Percentiles rank a stretch among this genome's conserved stretches.
phyloP scores from a whole-genome alignment of 2,329 filamentous ascomycete genomes.

The Fusarium sp. region DNA sequence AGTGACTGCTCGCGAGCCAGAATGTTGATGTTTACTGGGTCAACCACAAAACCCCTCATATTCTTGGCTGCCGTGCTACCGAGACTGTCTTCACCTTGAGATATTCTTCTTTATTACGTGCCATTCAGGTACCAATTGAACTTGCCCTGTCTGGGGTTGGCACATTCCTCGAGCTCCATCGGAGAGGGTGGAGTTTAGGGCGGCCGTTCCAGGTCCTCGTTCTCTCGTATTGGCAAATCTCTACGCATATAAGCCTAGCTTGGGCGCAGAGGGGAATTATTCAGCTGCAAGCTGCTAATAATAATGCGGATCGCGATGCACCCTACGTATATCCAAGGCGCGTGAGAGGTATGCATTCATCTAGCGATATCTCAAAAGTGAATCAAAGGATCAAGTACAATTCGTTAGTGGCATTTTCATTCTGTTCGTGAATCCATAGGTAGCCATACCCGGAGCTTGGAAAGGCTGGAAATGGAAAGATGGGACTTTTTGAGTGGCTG shows the following conservation, averaged over 20 bases:
- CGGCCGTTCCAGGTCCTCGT: conserved; percentile 16
- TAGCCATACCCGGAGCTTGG: no score
- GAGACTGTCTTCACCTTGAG: background rate
- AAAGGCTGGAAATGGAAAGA: no score
- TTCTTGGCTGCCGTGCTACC: conserved; percentile 5
- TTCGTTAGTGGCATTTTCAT: background rate
- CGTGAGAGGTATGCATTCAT: conserved; percentile 4
- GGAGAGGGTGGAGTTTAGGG: conserved; percentile 16
- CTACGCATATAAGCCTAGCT: background rate
- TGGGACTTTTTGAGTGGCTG: background rate
- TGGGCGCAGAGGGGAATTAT: conserved; percentile 8
- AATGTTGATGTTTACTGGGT: background rate
- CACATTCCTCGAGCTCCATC: background rate
- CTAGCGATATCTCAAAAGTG: background rate
- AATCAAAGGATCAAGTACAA: conserved; percentile 4
- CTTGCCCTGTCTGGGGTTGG: conserved; percentile 29
- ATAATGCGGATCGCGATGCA: background rate
- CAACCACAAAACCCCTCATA: background rate
- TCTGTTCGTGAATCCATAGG: background rate
- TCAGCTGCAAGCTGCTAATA: background rate
- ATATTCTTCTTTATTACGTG: background rate
- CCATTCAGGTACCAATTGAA: conserved; percentile 12
- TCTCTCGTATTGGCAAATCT: conserved; percentile 39
- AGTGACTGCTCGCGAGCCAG: background rate
- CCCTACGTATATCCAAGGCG: background rate